Base-by-base conservation (phyloP, 2,329 filamentous ascomycete genomes). In the Stachybotrys echinatus region DNA sequence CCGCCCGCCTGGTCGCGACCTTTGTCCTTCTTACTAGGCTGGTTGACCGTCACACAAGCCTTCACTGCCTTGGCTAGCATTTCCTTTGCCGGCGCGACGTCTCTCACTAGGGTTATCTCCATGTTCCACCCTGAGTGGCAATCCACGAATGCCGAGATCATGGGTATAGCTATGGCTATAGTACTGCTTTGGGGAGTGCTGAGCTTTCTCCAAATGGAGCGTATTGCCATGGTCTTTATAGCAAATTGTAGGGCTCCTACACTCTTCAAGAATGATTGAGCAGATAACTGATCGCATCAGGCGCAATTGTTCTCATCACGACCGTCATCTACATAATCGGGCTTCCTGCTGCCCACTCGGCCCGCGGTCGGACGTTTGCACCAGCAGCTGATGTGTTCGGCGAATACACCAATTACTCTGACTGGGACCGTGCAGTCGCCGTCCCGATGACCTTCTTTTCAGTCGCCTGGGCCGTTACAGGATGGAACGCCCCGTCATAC, bases 121-220 rank as follows among this genome's bases (percentile, higher is more conserved):
- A 23, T 45, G 14, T 8, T 45, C 5, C 12, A 18, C 12, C 23
- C 31, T 20, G 31, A 38, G 7, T 49, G 23, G 39, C 5, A 7
- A 17, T 27, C 42, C n/a, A 49, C 27, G 6, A 12, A 31, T 12
- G 27, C 27, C 27, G 8, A 48, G 12, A 34, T 31, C 22, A 48
- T 43, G 47, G 38, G 21, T 4, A 44, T 43, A 6, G 37, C 47
- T 5, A 48, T 42, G 48, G 48, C n/a, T 23, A 12, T 50, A n/a
- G 12, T 50, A 4, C 2, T 40, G 2, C 20, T 47, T 19, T 50
- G 48, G 47, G 47, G 14, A 6, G 19, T 38, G 8, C 6, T 21
- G 31, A 38, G 31, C 18, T 3, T 40, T 19, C 14, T 46, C n/a
- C 17, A 22, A 12, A 37, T 50, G 42, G 48, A 50, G 12, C 18